Evolutionary conservation across 768 basidiomycete species (phyloP).

Genomic region (Tricholoma furcatifolium): DNA sequence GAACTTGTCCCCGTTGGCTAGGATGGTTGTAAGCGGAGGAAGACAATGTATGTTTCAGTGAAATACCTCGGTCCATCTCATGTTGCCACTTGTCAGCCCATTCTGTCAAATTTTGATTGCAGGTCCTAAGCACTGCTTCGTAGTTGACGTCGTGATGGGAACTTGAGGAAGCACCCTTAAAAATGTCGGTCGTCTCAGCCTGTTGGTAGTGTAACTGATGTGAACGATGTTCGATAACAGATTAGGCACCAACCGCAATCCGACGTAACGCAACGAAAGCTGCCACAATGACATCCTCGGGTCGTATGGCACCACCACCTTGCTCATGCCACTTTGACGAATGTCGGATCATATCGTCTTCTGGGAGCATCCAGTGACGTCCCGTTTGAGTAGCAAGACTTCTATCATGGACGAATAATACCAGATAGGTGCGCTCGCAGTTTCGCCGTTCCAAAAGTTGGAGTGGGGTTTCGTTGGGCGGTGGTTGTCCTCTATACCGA

Average conservation of each 20-base stretch:
- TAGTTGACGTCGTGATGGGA: constrained; percentile 67
- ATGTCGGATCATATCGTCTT: constrained; percentile 76
- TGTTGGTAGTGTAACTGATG: constrained; percentile 23
- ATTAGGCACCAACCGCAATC: constrained; percentile 55
- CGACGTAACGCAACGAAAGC: constrained; percentile 77
- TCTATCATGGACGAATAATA: constrained; percentile 84
- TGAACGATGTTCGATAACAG: neutral
- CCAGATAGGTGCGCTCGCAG: constrained; percentile 82
- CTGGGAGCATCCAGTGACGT: constrained; percentile 85
- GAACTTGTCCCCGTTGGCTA: constrained; percentile 73
- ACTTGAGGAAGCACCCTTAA: constrained; percentile 39
- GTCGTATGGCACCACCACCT: constrained; percentile 51
- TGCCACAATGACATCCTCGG: constrained; percentile 79
- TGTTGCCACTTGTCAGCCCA: constrained; percentile 74
- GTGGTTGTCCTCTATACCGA: constrained; percentile 56
- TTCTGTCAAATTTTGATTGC: constrained; percentile 67
- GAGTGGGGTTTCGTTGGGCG: constrained; percentile 58
- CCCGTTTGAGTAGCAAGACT: constrained; percentile 86
- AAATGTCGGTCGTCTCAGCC: constrained; percentile 75
- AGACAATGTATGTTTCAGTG: neutral
- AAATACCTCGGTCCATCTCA: constrained; percentile 68
- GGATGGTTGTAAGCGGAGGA: constrained; percentile 4
- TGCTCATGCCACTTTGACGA: constrained; percentile 71
- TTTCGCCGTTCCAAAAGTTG: constrained; percentile 77
- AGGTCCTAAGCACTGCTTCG: constrained; percentile 68